phyloP scores from a whole-genome alignment of 768 basidiomycete genomes.

The Mycena belliarum region DNA sequence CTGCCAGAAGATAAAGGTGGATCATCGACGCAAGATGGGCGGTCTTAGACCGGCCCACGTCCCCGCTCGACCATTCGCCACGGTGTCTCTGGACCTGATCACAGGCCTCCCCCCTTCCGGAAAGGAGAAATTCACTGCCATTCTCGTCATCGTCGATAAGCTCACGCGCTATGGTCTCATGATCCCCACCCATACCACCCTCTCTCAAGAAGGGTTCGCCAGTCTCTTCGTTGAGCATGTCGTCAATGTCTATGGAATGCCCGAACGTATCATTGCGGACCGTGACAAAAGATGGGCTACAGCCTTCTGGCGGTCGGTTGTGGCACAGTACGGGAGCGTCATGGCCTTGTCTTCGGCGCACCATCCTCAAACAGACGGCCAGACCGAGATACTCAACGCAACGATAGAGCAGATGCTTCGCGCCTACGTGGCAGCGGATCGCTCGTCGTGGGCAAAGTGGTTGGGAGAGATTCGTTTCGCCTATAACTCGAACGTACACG shows the following conservation, averaged over 20 bases:
- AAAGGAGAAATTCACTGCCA: no score
- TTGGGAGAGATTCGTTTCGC: conserved; percentile 27
- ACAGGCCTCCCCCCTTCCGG: no score
- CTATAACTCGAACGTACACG: conserved; percentile 31
- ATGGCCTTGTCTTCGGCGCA: conserved; percentile 28
- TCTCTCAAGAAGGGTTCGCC: conserved; percentile 5
- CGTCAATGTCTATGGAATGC: no score
- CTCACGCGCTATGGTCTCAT: conserved; percentile 16
- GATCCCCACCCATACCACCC: conserved; percentile 18
- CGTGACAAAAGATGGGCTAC: conserved; percentile 7
- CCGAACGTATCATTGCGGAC: conserved; percentile 9
- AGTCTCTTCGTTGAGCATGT: background rate
- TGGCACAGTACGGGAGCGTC: background rate
- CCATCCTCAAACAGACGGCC: no score
- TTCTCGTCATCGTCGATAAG: conserved; percentile 28
- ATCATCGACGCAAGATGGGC: background rate
- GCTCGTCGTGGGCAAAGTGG: no score
- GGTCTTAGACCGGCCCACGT: background rate
- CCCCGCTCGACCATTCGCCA: background rate
- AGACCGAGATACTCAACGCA: no score
- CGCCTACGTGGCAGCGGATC: no score
- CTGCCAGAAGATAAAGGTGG: conserved; percentile 1
- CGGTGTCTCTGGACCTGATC: background rate
- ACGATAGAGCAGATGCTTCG: no score
- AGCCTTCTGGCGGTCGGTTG: conserved; percentile 20